Percentiles rank a stretch among this genome's conserved stretches.
These are phyloP conservation scores for Cephalotrichum gorgonifer DNA, from an alignment of 2,329 filamentous ascomycete species.

Conservation along the genomic window DNA sequence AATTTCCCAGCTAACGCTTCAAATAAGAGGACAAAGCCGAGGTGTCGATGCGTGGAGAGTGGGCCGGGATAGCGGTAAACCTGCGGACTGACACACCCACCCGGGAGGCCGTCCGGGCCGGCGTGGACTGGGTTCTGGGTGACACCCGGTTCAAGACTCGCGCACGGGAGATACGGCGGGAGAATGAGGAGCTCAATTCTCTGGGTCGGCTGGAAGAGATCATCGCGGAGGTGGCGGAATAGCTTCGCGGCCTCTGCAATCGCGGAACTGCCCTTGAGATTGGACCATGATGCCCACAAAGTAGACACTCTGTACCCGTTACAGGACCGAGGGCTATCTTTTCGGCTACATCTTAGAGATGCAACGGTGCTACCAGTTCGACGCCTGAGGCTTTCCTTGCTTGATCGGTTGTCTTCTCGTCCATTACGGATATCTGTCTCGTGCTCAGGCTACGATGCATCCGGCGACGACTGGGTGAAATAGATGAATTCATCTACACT, in stretches of 20 bases:
- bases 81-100: slow-evolving; percentile 23
- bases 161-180: slow-evolving; percentile 17
- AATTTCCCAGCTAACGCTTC: not conserved
- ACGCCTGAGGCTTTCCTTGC: too few relatives aligned
- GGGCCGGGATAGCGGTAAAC: slow-evolving; percentile 33
- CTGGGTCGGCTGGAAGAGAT: slow-evolving; percentile 7
- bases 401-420: too few relatives aligned
- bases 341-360: too few relatives aligned
- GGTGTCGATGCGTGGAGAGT: slow-evolving; percentile 26
- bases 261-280: not conserved
- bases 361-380: too few relatives aligned
- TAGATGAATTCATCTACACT: too few relatives aligned
- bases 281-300: too few relatives aligned
- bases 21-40: not conserved
- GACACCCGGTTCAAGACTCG: slow-evolving; percentile 19
- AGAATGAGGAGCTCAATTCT: slow-evolving; percentile 20
- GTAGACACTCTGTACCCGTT: too few relatives aligned
- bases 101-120: slow-evolving; percentile 15
- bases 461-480: too few relatives aligned
- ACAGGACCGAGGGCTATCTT: too few relatives aligned
- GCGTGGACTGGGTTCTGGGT: slow-evolving; percentile 19
- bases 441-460: too few relatives aligned
- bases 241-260: not conserved
- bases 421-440: too few relatives aligned
- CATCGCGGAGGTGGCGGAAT: slow-evolving; percentile 11